Conservation (phyloP, 768 basidiomycete species). For the Boletus rufocinnamomeus region DNA sequence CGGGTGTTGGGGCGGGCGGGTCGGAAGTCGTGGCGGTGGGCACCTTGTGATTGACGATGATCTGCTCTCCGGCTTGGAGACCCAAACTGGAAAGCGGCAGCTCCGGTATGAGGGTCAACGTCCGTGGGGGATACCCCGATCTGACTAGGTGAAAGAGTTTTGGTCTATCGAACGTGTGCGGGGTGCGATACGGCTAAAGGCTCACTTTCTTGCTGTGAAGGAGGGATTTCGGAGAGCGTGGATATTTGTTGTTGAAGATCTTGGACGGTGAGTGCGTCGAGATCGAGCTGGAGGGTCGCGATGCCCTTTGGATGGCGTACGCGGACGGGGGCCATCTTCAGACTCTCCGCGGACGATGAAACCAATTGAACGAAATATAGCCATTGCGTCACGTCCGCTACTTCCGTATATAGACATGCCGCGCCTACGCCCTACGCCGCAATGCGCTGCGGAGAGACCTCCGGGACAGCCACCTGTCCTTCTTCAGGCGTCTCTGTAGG, state of each 20-base stretch:
- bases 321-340: slow-evolving; percentile 67
- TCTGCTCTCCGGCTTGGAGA: slow-evolving; percentile 77
- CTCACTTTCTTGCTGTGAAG: slow-evolving; percentile 79
- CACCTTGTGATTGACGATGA: slow-evolving; percentile 65
- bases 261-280: slow-evolving; percentile 63
- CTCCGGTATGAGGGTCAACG: slow-evolving; percentile 70
- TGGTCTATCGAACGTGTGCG: slow-evolving; percentile 1
- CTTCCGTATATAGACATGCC: slow-evolving; percentile 12
- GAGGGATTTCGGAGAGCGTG: slow-evolving; percentile 64
- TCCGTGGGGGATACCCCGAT: slow-evolving; percentile 81
- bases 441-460: slow-evolving; percentile 5
- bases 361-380: neutral
- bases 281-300: slow-evolving; percentile 69
- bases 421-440: slow-evolving; percentile 11
- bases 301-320: slow-evolving; percentile 86
- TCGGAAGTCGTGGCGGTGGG: slow-evolving; percentile 18
- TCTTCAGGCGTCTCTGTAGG: slow-evolving; percentile 14
- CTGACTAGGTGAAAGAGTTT: slow-evolving; percentile 56
- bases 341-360: neutral
- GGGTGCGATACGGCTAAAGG: slow-evolving; percentile 13
- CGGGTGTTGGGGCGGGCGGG: slow-evolving; percentile 11
- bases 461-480: neutral
- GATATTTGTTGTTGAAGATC: slow-evolving; percentile 78
- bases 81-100: slow-evolving; percentile 77
- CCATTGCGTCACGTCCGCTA: slow-evolving; percentile 16